Evolutionary conservation across 768 basidiomycete genomes (phyloP).

Genomic region (Pholiota microspora): DNA sequence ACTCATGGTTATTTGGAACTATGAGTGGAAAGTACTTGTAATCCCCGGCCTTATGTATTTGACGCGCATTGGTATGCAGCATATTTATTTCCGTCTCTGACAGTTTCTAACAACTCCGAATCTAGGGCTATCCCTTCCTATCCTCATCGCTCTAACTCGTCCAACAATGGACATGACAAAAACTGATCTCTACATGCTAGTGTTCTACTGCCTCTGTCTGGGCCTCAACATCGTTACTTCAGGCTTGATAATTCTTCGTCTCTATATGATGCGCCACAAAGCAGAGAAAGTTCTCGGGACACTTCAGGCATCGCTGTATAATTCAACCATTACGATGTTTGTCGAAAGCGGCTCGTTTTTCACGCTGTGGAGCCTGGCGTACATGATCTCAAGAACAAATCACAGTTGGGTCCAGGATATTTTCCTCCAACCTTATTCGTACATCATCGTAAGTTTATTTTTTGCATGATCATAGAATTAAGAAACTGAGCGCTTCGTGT

Average conservation of each 20-base stretch:
- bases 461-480: neutral
- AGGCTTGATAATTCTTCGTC: constrained; percentile 26
- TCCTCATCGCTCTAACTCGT: constrained; percentile 26
- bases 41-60: constrained; percentile 30
- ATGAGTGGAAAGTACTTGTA: constrained; percentile 25
- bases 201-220: constrained; percentile 28
- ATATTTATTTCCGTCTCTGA: neutral
- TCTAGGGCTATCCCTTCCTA: constrained; percentile 32
- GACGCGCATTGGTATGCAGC: constrained; percentile 28
- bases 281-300: constrained; percentile 33
- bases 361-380: constrained; percentile 31
- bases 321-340: constrained; percentile 30
- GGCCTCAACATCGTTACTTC: constrained; percentile 31
- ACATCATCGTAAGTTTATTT: constrained; percentile 27
- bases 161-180: constrained; percentile 8
- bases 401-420: constrained; percentile 25
- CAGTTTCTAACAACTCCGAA: neutral
- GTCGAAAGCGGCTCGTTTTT: constrained; percentile 41
- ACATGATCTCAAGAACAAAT: constrained; percentile 25
- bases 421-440: constrained; percentile 30
- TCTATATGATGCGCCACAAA: constrained; percentile 30
- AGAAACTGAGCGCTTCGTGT: neutral
- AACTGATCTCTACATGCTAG: constrained; percentile 16
- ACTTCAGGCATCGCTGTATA: constrained; percentile 36
- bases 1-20: constrained; percentile 33